Evolutionary conservation across 371 early-diverging fungal species (phyloP), one percentile per base, ranked within the genome.

Genomic region (Lichtheimia ramosa): DNA sequence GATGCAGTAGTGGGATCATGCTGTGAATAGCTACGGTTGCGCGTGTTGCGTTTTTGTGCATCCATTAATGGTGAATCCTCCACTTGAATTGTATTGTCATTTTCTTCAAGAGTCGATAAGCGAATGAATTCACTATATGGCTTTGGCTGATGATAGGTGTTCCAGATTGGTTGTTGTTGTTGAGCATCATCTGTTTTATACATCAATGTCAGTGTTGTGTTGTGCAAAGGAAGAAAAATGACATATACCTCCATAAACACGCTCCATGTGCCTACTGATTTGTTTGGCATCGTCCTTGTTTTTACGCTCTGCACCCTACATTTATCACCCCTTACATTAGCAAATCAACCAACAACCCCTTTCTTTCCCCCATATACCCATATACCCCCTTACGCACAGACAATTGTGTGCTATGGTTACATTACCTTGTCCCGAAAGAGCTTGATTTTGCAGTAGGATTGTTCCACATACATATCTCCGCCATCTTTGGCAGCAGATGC

Each of bases 361-460:
- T 34, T 34, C 34, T 34, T 34, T 34, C 2, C 34, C 10, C 34
- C 34, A 34, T 34, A 34, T 34, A 8, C 34, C 1, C 34, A 34
- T 34, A 8, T 34, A 8, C 0, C 34, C 34, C 34, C 34, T 34
- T 34, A 34, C 34, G 34, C 34, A 34, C 34, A 34, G 34, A 34
- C 34, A 10, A 6, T 34, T 34, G 8, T 34, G 34, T 34, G 34
- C 34, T 6, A 34, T 34, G 34, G 34, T 34, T 34, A 34, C 34
- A 34, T n/a, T 74, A 85, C 87, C 78, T 91, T 92, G 59, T 92
- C 93, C 39, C 93, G 74, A 64, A 92, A 92, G 28, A 92, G 59
- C 63, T 91, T 90, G 48, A 91, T 79, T 59, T 86, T 85, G 15
- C 87, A 83, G 54, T 74, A 91, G 42, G 84, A 75, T 28, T 73